These are phyloP conservation scores for Vigna hirtella DNA, from an alignment of 306 rosid genomes.

Conservation along the genomic window DNA sequence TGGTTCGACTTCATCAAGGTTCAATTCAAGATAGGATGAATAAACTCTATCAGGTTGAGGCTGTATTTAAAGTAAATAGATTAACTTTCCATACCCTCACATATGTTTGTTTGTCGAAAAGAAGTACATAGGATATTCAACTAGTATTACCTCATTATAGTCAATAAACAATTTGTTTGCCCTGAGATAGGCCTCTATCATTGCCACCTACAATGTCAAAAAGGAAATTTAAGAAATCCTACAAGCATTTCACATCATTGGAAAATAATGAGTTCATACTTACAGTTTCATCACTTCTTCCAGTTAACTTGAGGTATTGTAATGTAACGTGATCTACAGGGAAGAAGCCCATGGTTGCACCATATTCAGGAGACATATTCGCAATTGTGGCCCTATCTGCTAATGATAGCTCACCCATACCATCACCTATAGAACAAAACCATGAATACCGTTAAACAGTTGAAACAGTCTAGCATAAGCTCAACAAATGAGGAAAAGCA, in stretches of 20 bases:
- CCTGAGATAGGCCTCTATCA: slow-evolving; percentile 95
- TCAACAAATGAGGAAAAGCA: not conserved
- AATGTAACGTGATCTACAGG: slow-evolving; percentile 92
- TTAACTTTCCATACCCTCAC: slow-evolving; percentile 39
- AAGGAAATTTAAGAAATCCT: slow-evolving; percentile 24
- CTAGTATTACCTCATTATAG: slow-evolving; percentile 75
- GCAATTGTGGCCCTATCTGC: slow-evolving; percentile 98
- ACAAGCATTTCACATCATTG: slow-evolving; percentile 39
- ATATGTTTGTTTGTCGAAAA: not conserved
- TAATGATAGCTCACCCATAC: slow-evolving; percentile 80
- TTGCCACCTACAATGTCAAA: slow-evolving; percentile 68
- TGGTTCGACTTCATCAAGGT: slow-evolving; percentile 85
- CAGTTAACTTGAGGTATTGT: slow-evolving; percentile 87
- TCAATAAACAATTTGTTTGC: slow-evolving; percentile 92
- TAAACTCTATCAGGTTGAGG: slow-evolving; percentile 89
- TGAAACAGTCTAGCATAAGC: not conserved
- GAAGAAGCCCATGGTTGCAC: slow-evolving; percentile 98
- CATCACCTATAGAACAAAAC: slow-evolving; percentile 67
- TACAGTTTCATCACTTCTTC: slow-evolving; percentile 92
- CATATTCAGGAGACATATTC: slow-evolving; percentile 96
- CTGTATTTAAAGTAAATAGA: slow-evolving; percentile 55
- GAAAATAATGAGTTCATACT: slow-evolving; percentile 48
- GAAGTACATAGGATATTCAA: not conserved
- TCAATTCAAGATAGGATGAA: slow-evolving; percentile 90
- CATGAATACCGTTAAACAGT: slow-evolving; percentile 30